Evolutionary conservation across 192 early-diverging fungal species (phyloP), one percentile per base, ranked within the genome.

Genomic region (Gigaspora rosea): DNA sequence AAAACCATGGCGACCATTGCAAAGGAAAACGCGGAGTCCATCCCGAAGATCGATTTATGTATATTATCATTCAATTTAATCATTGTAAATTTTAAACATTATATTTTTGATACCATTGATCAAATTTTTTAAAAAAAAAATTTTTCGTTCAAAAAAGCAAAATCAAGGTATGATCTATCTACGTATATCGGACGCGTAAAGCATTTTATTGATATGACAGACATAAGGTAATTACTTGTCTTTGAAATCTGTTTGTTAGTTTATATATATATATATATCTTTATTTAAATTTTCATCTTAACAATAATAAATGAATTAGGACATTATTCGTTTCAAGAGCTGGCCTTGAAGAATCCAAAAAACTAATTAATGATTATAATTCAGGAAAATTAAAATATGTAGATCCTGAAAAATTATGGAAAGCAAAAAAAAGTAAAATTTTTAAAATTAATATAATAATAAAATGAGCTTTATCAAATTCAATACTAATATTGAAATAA

Each of bases 141-240:
- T 27, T 27, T 27, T 27, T 27, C 27, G 27, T 27, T 27, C 27
- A 27, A 41, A 41, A 41, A 41, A 88, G 86, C 86, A 66, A 85
- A 86, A 75, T 82, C 87, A 61, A 50, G 78, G 35, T 89, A 86
- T 80, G 91, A 93, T 71, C 92, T 91, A 73, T 83, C 83, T 22
- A 93, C 89, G 0, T 95, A 95, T 80, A 79, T 84, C 54, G 94
- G 94, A 33, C 85, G 94, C 32, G 83, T 95, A 52, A 67, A 85
- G 58, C 92, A 94, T 76, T 95, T 95, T 80, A 82, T 91, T 16
- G 86, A 90, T 68, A 66, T 95, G 13, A 94, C 93, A 11, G 86
- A 93, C 80, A 91, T 90, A 33, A 71, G 87, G 88, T 89, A 27
- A 67, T 46, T 41, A 18, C 16, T 18, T 18, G 8, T 64, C 58